Conservation (phyloP, 768 basidiomycete genomes). For the Porphyrellus cyaneotinctus region DNA sequence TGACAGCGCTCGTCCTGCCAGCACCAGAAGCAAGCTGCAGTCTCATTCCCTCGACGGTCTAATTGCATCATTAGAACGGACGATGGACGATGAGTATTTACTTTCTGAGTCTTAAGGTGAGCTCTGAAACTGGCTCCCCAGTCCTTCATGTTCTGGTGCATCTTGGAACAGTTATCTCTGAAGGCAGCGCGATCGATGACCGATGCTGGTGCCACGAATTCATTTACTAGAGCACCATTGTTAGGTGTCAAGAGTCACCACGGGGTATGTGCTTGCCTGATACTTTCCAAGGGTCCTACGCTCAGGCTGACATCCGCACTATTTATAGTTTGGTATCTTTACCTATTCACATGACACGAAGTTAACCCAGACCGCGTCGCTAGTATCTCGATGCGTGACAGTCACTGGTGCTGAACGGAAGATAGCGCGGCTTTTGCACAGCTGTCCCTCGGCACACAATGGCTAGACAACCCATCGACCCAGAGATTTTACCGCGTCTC, state of each 20-base stretch:
- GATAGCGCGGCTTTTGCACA: not conserved
- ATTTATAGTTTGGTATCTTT: conserved; percentile 1
- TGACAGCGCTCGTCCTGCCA: conserved; percentile 55
- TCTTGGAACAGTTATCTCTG: conserved; percentile 65
- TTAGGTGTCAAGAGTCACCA: conserved; percentile 38
- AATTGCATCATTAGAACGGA: conserved; percentile 8
- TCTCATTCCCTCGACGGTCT: conserved; percentile 74
- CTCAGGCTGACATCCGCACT: not conserved
- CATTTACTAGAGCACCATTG: conserved; percentile 49
- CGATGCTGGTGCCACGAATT: conserved; percentile 76
- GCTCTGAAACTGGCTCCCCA: conserved; percentile 75
- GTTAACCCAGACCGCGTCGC: conserved; percentile 5
- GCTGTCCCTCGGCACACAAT: conserved; percentile 10
- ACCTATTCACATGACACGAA: not conserved
- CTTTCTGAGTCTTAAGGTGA: conserved; percentile 86
- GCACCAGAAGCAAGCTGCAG: conserved; percentile 59
- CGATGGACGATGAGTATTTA: conserved; percentile 20
- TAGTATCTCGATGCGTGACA: conserved; percentile 1
- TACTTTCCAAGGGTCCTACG: conserved; percentile 11
- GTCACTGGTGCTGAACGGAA: not conserved
- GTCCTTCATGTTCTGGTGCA: conserved; percentile 61
- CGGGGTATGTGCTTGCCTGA: conserved; percentile 46
- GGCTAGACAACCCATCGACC: conserved; percentile 51
- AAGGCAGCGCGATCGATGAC: conserved; percentile 74
- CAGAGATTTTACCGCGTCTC: conserved; percentile 51